Evolutionary conservation across 192 early-diverging fungal genomes (phyloP), one percentile per base, ranked within the genome.

Genomic region (Entomortierella beljakovae): DNA sequence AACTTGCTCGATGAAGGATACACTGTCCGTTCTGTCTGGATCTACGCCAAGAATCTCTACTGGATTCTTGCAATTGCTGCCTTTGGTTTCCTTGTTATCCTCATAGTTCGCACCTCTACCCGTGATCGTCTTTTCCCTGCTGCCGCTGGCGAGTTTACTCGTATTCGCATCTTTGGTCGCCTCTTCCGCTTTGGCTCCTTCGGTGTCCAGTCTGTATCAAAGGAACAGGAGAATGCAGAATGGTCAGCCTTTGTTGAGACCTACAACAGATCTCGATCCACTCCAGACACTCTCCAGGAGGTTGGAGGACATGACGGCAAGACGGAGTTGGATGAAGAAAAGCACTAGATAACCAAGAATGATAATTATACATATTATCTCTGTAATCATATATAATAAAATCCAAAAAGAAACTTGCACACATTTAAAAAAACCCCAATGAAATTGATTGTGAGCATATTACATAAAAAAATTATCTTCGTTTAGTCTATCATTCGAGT

Each of bases 71-170:
- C 68, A 9, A 56, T 92, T 22, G 80, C 84, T 13, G 31, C 80
- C 43, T 7, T 87, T 23, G 91, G 90, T 25, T 82, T 91, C 66
- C 11, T 89, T 22, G 55, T 87, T 66, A 71, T 88, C 29, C 32
- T 90, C 57, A 86, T 91, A 60, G 81, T 94, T 28, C 85, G 89
- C 9, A 87, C 88, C 54, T 84, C 87, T 5, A 85, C 92, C 50
- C 84, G 89, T n/a, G 91, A 92, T 71, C 90, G 92, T 51, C 80
- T 89, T 42, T 73, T 92, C 51, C 92, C 92, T 2, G 68, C 82
- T 22, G 70, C 74, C 15, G 76, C 82, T 0, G 90, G 90, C 57
- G 91, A 94, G 66, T 75, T 86, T 43, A 53, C 85, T 13, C 87
- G 87, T 16, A 69, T 90, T 71, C 90, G 92, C 32, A 29, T 88